Evolutionary conservation across 169 alveolate species (phyloP).

Genomic region (Plasmodium yoelii): DNA sequence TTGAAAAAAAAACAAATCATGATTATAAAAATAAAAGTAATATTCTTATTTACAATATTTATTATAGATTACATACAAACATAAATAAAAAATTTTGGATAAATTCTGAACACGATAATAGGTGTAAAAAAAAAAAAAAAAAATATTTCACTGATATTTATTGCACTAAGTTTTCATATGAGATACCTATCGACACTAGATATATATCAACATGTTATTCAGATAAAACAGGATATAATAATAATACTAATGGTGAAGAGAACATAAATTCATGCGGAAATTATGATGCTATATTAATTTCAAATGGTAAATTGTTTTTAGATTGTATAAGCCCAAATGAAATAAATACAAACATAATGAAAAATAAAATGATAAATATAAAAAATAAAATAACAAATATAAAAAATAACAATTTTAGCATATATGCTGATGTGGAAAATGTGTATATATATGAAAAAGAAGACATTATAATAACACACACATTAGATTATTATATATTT

Average conservation of each 20-base stretch:
- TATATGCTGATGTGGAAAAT: constrained; percentile 31
- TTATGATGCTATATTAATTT: constrained; percentile 11
- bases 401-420: neutral
- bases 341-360: neutral
- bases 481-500: constrained; percentile 28
- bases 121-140: neutral
- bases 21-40: neutral
- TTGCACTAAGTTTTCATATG: neutral
- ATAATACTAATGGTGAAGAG: neutral
- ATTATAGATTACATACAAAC: neutral
- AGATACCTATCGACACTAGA: neutral
- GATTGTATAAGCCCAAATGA: neutral
- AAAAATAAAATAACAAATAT: neutral
- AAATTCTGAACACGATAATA: too few relatives aligned
- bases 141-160: too few relatives aligned
- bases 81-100: too few relatives aligned
- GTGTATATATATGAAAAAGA: constrained; percentile 25
- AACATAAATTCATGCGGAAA: neutral
- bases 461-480: constrained; percentile 10
- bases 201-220: constrained; percentile 23
- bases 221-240: neutral
- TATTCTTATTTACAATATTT: neutral
- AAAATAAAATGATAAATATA: neutral
- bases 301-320: constrained; percentile 32
- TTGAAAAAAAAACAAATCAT: neutral